Percentiles rank a stretch among this genome's conserved stretches.
phyloP scores from a whole-genome alignment of 306 rosid genomes.

The Abrus pulchellus region DNA sequence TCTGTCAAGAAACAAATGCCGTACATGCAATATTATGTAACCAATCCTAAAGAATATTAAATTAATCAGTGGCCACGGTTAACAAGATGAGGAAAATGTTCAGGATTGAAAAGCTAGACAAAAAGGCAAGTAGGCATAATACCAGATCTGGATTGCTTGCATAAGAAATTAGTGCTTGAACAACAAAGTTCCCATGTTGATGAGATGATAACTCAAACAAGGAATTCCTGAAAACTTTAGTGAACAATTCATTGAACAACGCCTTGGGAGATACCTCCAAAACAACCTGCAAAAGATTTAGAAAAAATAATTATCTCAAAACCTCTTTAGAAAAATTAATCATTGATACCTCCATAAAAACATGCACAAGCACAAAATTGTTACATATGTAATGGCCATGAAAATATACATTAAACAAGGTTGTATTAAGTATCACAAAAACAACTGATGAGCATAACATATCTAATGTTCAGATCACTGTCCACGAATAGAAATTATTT shows the following conservation, averaged over 20 bases:
- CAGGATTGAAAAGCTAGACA: conserved; percentile 28
- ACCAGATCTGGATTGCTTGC: conserved; percentile 69
- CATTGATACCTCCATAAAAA: conserved; percentile 15
- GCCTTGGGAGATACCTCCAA: conserved; percentile 92
- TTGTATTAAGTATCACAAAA: not conserved
- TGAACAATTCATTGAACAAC: conserved; percentile 72
- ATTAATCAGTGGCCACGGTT: conserved; percentile 24
- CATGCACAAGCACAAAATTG: conserved; percentile 16
- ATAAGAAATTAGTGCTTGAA: conserved; percentile 89
- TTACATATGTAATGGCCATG: conserved; percentile 22
- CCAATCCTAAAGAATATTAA: conserved; percentile 19
- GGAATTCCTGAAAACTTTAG: conserved; percentile 74
- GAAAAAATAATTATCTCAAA: conserved; percentile 19
- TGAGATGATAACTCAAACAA: conserved; percentile 82
- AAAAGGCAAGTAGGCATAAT: conserved; percentile 42
- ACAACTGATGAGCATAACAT: conserved; percentile 39
- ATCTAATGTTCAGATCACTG: conserved; percentile 39
- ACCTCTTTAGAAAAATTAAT: conserved; percentile 32
- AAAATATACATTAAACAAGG: conserved; percentile 29
- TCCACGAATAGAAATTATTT: conserved; percentile 15
- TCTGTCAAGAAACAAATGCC: conserved; percentile 13
- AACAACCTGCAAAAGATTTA: conserved; percentile 72
- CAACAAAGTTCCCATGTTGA: conserved; percentile 88
- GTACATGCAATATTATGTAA: conserved; percentile 29
- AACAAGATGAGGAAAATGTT: conserved; percentile 36